These are phyloP conservation scores for Stylonectria norvegica DNA, from an alignment of 2,329 filamentous ascomycete genomes.

Conservation along the genomic window DNA sequence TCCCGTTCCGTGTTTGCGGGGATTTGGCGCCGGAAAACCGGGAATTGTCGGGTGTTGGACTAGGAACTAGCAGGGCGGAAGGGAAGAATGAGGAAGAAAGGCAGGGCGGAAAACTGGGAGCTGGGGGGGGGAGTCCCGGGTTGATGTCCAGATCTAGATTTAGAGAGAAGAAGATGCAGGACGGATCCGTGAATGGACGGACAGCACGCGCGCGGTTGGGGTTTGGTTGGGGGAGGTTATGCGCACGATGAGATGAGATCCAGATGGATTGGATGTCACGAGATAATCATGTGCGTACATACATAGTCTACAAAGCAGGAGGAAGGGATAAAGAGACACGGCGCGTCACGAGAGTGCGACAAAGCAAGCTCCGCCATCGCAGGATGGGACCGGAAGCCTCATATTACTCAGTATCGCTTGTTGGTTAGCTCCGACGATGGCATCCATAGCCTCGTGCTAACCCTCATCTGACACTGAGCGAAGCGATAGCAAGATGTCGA, in stretches of 20 bases:
- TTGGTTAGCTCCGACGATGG: too few species aligned
- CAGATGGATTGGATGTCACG: background rate
- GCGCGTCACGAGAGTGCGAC: background rate
- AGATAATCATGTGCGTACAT: background rate
- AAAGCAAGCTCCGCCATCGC: background rate
- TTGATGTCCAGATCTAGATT: too few species aligned
- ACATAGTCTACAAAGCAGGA: background rate
- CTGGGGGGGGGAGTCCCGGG: background rate
- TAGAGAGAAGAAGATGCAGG: background rate
- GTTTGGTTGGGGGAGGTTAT: background rate
- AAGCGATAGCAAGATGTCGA: too few species aligned
- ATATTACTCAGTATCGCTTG: too few species aligned
- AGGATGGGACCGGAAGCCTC: background rate
- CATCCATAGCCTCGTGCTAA: too few species aligned
- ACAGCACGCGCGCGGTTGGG: too few species aligned
- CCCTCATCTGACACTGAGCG: too few species aligned
- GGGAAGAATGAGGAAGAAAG: background rate
- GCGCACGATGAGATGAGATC: background rate
- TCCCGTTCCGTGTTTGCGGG: slow-evolving; percentile 6
- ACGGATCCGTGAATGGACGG: too few species aligned
- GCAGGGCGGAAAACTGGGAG: background rate
- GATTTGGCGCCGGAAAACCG: slow-evolving; percentile 11
- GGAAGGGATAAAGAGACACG: too few species aligned
- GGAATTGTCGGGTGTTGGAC: slow-evolving; percentile 13
- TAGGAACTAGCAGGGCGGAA: background rate